phyloP scores from a whole-genome alignment of 306 rosid genomes.

The Prunus mira region DNA sequence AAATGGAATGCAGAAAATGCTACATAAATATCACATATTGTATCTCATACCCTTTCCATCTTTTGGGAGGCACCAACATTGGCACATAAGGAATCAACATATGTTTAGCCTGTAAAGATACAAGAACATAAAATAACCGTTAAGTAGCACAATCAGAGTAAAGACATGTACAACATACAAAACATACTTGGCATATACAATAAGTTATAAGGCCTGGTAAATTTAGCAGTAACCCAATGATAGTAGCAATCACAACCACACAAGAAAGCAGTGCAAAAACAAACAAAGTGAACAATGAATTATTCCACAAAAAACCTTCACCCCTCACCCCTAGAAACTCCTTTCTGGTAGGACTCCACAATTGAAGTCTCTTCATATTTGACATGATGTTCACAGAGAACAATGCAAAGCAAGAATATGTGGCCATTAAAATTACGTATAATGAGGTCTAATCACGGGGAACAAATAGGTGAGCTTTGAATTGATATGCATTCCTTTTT shows the following conservation, averaged over 20 bases:
- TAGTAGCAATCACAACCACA: slow-evolving; percentile 2
- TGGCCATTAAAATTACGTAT: slow-evolving; percentile 6
- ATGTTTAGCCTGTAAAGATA: slow-evolving; percentile 61
- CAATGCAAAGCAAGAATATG: slow-evolving; percentile 3
- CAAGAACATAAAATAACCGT: slow-evolving; percentile 24
- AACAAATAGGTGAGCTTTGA: background rate
- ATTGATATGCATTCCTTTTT: background rate
- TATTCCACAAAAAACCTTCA: background rate
- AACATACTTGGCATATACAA: slow-evolving; percentile 3
- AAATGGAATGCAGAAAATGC: background rate
- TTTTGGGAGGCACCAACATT: slow-evolving; percentile 85
- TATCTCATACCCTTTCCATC: slow-evolving; percentile 77
- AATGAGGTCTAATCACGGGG: background rate
- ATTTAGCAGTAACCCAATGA: background rate
- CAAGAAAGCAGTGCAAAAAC: background rate
- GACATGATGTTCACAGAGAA: background rate
- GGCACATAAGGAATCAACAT: slow-evolving; percentile 82
- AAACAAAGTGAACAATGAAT: background rate
- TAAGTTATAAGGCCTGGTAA: background rate
- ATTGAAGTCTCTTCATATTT: background rate
- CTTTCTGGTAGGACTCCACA: background rate
- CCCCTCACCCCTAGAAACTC: background rate
- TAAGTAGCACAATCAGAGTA: slow-evolving; percentile 13
- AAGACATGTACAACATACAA: background rate
- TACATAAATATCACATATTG: slow-evolving; percentile 18